Evolutionary conservation across 2,329 filamentous ascomycete genomes (phyloP).

Genomic region (Epichloe bromicola): DNA sequence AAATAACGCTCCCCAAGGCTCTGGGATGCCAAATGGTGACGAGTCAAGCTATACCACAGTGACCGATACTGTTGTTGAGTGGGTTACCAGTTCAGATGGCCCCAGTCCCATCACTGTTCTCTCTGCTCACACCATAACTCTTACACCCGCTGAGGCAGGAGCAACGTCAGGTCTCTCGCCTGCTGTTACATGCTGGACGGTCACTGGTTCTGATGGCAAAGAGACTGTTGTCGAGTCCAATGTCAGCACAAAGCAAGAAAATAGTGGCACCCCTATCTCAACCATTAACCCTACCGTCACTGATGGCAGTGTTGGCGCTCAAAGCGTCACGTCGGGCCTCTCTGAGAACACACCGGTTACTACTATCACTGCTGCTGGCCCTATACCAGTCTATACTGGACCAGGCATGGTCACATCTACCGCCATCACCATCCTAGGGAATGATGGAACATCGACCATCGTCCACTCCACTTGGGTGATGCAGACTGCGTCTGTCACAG

Average conservation of each 20-base stretch:
- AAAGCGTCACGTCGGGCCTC: neutral
- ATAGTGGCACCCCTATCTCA: neutral
- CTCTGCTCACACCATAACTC: conserved; percentile 12
- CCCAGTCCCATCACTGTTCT: conserved; percentile 11
- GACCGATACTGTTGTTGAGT: conserved; percentile 14
- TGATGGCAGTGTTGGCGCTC: conserved; percentile 1
- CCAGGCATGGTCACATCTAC: conserved; percentile 3
- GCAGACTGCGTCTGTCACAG: conserved; percentile 2
- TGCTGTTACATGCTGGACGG: conserved; percentile 10
- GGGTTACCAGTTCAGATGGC: conserved; percentile 8
- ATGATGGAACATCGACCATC: conserved; percentile 6
- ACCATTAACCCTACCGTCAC: neutral
- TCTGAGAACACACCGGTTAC: conserved; percentile 3
- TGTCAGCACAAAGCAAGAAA: neutral
- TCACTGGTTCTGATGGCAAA: conserved; percentile 10
- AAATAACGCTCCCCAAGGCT: neutral
- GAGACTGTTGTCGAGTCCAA: conserved; percentile 22
- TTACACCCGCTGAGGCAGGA: conserved; percentile 4
- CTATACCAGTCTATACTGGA: conserved; percentile 3
- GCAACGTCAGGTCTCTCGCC: neutral
- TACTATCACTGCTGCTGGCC: conserved; percentile 5
- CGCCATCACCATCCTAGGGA: conserved; percentile 4
- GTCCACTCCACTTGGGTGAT: conserved; percentile 6
- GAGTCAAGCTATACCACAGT: conserved; percentile 9
- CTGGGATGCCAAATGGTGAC: neutral